Evolutionary conservation across 371 early-diverging fungal genomes (phyloP).

Genomic region (Sporodiniella umbellata): DNA sequence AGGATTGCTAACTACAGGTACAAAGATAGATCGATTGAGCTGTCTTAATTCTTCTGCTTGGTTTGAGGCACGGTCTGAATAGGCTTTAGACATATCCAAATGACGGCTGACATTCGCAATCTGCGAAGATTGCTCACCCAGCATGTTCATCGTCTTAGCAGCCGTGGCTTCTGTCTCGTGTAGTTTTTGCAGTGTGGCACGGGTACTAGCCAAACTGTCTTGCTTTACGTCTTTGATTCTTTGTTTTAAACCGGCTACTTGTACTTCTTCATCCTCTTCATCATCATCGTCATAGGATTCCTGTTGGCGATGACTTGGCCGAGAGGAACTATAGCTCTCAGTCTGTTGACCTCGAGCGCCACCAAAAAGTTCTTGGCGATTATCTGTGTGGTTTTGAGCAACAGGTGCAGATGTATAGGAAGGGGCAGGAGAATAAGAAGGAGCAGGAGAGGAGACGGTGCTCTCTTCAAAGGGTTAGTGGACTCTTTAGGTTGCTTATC

Average conservation of each 20-base stretch:
- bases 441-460: slow-evolving; percentile 19
- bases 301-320: slow-evolving; percentile 2
- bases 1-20: slow-evolving; percentile 65
- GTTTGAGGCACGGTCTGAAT: slow-evolving; percentile 69
- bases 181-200: slow-evolving; percentile 63
- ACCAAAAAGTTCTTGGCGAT: not conserved
- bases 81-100: slow-evolving; percentile 69
- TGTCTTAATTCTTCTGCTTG: slow-evolving; percentile 76
- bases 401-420: slow-evolving; percentile 6
- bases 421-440: slow-evolving; percentile 21
- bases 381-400: not conserved
- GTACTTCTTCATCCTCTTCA: slow-evolving; percentile 63
- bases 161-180: slow-evolving; percentile 67
- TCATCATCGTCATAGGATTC: not conserved
- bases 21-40: slow-evolving; percentile 77
- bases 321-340: slow-evolving; percentile 8
- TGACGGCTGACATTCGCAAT: slow-evolving; percentile 69
- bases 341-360: not conserved
- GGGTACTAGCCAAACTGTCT: slow-evolving; percentile 71
- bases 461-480: slow-evolving; percentile 21
- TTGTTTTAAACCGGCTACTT: slow-evolving; percentile 55
- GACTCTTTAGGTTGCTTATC: slow-evolving; percentile 21
- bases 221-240: slow-evolving; percentile 69
- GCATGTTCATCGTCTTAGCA: slow-evolving; percentile 58
- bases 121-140: slow-evolving; percentile 58